Evolutionary conservation across 116 monocot species (phyloP), one percentile per base, ranked within the genome.

Genomic region (Phalaenopsis hybrid): DNA sequence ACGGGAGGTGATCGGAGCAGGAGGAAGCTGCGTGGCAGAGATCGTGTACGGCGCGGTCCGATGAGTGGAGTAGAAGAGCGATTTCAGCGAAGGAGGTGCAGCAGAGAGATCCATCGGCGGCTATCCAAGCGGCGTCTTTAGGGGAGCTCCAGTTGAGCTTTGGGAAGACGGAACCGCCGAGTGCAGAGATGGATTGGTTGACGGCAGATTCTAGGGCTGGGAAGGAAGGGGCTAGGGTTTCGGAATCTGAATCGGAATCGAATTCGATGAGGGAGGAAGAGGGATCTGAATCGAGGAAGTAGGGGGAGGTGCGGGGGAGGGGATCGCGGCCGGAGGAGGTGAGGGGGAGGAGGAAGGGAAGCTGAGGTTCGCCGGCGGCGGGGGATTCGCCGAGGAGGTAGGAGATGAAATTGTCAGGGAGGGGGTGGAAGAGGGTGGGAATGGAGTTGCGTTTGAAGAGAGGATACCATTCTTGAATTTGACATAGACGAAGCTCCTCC

Each of bases 71-170:
- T 12, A 95, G 89, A 58, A 93, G 87, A 46, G 84, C 88, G 33
- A 93, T 84, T 18, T 95, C 95, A 21, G 88, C 77, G 82, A 91
- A 89, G 46, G 88, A 85, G 45, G 86, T 74, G 84, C 92, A 92
- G 10, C 84, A 85, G 20, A 92, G 85, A 15, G 88, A 80, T 5
- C 88, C 91, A 8, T 84, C 82, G 51, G 89, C 51, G 51, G 84
- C 82, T 70, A 95, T 92, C 81, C 86, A 88, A 18, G 92, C 83
- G 28, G 95, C 92, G 78, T 92, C 92, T 72, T 89, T 95, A 18
- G 92, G 95, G 15, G 91, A 76, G 78, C 91, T 89, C 95, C 95
- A 95, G 81, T 92, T 92, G 44, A 95, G 92, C 85, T 95, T 95
- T 59, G 91, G 95, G 70, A 95, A 85, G n/a, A 84, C 95, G 17